These are phyloP conservation scores for Protomyces macrosporus DNA, from an alignment of 1,139 yeast genomes.

Conservation along the genomic window DNA sequence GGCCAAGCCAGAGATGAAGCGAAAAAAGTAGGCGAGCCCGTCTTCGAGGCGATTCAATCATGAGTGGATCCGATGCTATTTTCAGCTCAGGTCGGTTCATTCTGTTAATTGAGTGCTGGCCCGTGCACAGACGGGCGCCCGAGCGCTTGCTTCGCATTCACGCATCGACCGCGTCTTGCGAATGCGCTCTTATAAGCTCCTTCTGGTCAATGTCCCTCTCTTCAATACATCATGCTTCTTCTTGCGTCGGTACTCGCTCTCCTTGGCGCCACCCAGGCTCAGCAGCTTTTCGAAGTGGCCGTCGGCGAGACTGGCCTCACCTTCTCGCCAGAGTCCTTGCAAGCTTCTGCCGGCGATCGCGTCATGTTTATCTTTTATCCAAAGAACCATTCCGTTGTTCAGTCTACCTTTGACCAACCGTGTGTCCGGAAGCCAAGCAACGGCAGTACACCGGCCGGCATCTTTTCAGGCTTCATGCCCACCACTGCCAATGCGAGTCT, in stretches of 20 bases:
- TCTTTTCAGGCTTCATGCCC: slow-evolving; percentile 31
- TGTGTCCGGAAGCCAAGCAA: slow-evolving; percentile 28
- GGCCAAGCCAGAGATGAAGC: slow-evolving; percentile 20
- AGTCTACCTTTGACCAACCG: slow-evolving; percentile 30
- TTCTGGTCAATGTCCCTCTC: neutral
- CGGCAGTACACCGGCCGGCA: slow-evolving; percentile 17
- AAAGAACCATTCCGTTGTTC: slow-evolving; percentile 32
- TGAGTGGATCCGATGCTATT: too few species aligned
- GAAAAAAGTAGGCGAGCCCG: slow-evolving; percentile 8
- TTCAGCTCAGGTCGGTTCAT: too few species aligned
- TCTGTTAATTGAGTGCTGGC: neutral
- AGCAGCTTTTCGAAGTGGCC: slow-evolving; percentile 12
- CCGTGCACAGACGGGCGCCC: neutral
- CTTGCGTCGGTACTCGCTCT: neutral
- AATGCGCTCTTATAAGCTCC: neutral
- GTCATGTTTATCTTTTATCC: slow-evolving; percentile 29
- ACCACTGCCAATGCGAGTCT: slow-evolving; percentile 1
- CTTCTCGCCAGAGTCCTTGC: slow-evolving; percentile 29
- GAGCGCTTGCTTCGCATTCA: neutral
- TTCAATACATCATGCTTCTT: neutral
- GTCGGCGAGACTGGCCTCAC: slow-evolving; percentile 26
- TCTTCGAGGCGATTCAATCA: neutral
- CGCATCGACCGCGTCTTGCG: neutral
- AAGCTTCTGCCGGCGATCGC: slow-evolving; percentile 31
- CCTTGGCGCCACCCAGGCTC: neutral